These are phyloP conservation scores for Emergomyces africanus DNA, from an alignment of 2,329 filamentous ascomycete genomes.

Conservation along the genomic window DNA sequence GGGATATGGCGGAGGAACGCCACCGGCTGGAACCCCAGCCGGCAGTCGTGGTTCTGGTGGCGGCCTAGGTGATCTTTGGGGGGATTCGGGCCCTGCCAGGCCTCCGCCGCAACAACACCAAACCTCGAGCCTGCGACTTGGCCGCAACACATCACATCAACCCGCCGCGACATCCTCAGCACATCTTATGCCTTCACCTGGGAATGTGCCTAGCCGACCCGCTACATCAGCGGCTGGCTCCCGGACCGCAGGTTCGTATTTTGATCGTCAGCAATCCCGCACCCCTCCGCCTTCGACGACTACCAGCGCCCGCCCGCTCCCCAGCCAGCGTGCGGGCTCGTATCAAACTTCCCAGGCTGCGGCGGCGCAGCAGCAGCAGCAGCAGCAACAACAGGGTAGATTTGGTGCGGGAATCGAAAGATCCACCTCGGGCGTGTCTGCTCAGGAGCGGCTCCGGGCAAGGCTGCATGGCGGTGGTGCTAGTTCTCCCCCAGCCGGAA, in stretches of 20 bases:
- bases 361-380: constrained; percentile 19
- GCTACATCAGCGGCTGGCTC: constrained; percentile 1
- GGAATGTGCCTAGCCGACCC: constrained; percentile 8
- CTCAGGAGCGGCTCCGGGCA: constrained; percentile 73
- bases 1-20: constrained; percentile 16
- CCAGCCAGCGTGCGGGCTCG: constrained; percentile 61
- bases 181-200: constrained; percentile 9
- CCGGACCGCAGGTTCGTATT: constrained; percentile 1
- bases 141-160: constrained; percentile 13
- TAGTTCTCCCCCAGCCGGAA: constrained; percentile 12
- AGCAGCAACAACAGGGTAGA: constrained; percentile 24
- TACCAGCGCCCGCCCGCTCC: constrained; percentile 44
- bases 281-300: constrained; percentile 16
- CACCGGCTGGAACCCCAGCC: constrained; percentile 16
- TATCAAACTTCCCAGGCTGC: constrained; percentile 47
- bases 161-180: background rate
- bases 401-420: constrained; percentile 24
- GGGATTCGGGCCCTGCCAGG: constrained; percentile 26
- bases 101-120: constrained; percentile 19
- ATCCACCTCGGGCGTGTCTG: constrained; percentile 40
- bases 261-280: constrained; percentile 14
- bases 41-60: constrained; percentile 27
- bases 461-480: constrained; percentile 61
- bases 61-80: constrained; percentile 49
- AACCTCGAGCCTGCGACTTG: constrained; percentile 28